Conservation (phyloP, 2,329 filamentous ascomycete genomes). For the Diaporthe amygdali region DNA sequence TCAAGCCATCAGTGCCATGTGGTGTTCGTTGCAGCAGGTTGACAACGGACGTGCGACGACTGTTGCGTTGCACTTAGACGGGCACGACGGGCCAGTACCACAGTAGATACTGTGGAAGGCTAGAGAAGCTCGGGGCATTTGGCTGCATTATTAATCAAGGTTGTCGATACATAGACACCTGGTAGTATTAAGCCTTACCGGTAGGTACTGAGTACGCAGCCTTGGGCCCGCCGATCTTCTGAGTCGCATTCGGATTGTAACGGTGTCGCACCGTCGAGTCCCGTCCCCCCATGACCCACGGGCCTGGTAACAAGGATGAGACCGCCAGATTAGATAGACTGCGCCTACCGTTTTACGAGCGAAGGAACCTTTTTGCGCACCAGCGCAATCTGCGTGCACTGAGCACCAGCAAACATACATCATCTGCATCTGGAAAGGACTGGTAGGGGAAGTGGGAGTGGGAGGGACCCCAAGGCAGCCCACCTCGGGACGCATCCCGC, state of each 20-base stretch:
- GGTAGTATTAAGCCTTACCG: neutral
- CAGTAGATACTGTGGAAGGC: neutral
- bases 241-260: slow-evolving; percentile 5
- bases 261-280: neutral
- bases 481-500: neutral
- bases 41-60: neutral
- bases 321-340: neutral
- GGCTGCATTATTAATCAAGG: slow-evolving; percentile 11
- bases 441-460: too few relatives aligned
- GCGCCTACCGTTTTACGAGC: neutral
- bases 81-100: too few relatives aligned
- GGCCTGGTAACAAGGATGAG: slow-evolving; percentile 5
- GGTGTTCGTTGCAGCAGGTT: neutral
- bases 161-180: neutral
- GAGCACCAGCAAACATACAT: neutral
- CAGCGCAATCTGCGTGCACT: neutral
- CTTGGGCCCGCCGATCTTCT: neutral
- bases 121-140: neutral
- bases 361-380: neutral
- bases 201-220: neutral
- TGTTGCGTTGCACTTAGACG: too few relatives aligned
- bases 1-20: neutral
- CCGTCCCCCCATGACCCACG: neutral
- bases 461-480: neutral
- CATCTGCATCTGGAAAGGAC: neutral